phyloP scores from a whole-genome alignment of 805 yeast species.

The Yarrowia sp. region DNA sequence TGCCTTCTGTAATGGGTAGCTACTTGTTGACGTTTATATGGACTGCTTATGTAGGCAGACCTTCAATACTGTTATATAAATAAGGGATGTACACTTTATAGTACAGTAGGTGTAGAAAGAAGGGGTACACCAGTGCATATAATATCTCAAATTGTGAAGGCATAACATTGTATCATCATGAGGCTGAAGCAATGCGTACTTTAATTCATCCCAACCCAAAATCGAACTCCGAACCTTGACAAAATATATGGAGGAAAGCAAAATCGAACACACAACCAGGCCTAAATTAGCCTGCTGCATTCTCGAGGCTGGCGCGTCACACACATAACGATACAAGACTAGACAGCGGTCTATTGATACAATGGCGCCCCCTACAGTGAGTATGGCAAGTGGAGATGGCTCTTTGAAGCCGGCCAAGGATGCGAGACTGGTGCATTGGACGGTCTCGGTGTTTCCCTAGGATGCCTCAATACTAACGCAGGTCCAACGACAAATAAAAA shows the following conservation, averaged over 20 bases:
- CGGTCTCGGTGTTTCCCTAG: not conserved
- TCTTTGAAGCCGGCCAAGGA: not conserved
- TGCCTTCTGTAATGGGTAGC: not conserved
- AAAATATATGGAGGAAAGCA: not conserved
- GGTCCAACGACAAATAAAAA: conserved; percentile 82
- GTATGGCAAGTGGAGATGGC: not conserved
- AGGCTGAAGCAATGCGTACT: too few species aligned
- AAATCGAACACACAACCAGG: not conserved
- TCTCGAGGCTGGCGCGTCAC: conserved; percentile 10
- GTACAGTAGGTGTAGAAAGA: not conserved
- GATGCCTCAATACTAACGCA: not conserved
- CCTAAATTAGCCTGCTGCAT: conserved; percentile 5
- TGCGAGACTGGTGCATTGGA: not conserved
- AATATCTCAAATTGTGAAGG: too few species aligned
- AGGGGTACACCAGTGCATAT: too few species aligned
- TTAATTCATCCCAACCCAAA: not conserved
- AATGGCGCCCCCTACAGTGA: conserved; percentile 24
- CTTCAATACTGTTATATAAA: not conserved
- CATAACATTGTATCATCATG: too few species aligned
- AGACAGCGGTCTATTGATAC: conserved; percentile 2
- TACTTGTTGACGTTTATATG: not conserved
- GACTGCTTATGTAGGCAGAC: not conserved
- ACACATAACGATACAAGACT: conserved; percentile 5
- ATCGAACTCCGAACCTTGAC: not conserved
- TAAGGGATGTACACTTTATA: not conserved